Percentiles rank a stretch among this genome's conserved stretches.
These are phyloP conservation scores for Fusarium nurragi DNA, from an alignment of 2,329 filamentous ascomycete genomes.

Conservation along the genomic window DNA sequence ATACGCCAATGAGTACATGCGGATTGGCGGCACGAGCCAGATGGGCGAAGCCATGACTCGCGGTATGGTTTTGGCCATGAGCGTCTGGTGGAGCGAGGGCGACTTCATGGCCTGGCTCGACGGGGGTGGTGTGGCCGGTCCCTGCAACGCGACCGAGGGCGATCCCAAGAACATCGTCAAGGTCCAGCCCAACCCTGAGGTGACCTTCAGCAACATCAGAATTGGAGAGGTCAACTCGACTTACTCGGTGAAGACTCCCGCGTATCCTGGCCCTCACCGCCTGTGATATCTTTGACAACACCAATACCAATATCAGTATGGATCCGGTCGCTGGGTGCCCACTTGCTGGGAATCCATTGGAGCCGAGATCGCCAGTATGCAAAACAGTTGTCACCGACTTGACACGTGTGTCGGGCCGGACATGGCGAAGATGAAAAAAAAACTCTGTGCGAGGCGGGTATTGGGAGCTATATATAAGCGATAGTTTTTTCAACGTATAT, in stretches of 20 bases:
- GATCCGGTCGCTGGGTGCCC: conserved; percentile 2
- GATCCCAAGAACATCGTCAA: conserved; percentile 58
- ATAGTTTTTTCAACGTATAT: neutral
- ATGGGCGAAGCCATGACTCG: conserved; percentile 58
- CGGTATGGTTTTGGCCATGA: conserved; percentile 63
- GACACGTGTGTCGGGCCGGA: conserved; percentile 16
- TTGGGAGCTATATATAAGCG: conserved; percentile 5
- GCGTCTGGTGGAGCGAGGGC: conserved; percentile 64
- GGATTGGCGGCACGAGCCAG: conserved; percentile 53
- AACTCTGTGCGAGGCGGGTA: neutral
- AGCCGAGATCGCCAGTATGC: conserved; percentile 12
- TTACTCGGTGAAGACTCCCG: conserved; percentile 16
- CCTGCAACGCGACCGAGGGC: conserved; percentile 64
- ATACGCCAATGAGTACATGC: conserved; percentile 45
- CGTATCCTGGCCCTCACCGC: conserved; percentile 11
- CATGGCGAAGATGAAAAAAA: conserved; percentile 1
- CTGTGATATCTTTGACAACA: conserved; percentile 12
- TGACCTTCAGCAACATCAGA: conserved; percentile 66
- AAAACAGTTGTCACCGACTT: conserved; percentile 28
- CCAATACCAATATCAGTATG: conserved; percentile 1
- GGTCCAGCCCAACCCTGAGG: conserved; percentile 58
- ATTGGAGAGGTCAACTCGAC: conserved; percentile 69
- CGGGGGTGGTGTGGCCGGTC: conserved; percentile 53
- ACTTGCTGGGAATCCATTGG: conserved; percentile 12
- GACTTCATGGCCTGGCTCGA: conserved; percentile 65